phyloP scores from a whole-genome alignment of 2,329 filamentous ascomycete species.

The Dactylellina cionopaga region DNA sequence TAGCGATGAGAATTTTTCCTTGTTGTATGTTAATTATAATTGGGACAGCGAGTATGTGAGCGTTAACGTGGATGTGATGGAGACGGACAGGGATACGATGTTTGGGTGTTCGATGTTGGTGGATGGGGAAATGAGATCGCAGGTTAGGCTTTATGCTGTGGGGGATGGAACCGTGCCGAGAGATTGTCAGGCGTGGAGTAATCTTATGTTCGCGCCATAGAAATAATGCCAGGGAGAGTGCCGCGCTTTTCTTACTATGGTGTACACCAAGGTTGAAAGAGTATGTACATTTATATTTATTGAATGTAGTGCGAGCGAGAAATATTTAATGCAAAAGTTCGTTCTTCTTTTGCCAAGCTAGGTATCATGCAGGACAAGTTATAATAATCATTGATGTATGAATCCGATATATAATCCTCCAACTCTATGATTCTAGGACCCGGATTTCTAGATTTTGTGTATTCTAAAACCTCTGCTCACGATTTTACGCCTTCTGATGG shows the following conservation, averaged over 20 bases:
- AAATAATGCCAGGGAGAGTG: too few species aligned
- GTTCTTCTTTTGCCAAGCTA: too few species aligned
- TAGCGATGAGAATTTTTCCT: constrained; percentile 30
- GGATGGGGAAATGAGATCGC: constrained; percentile 9
- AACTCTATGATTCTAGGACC: background rate
- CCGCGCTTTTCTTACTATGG: too few species aligned
- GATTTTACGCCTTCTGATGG: too few species aligned
- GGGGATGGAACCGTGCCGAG: constrained; percentile 22
- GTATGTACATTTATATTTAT: too few species aligned
- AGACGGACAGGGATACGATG: constrained; percentile 21
- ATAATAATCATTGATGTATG: too few species aligned
- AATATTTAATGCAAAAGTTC: too few species aligned
- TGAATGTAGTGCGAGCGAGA: too few species aligned
- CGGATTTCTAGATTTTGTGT: background rate
- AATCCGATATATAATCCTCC: too few species aligned
- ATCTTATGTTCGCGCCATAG: constrained; percentile 20
- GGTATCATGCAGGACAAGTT: too few species aligned
- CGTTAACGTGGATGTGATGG: constrained; percentile 11
- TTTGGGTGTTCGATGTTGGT: constrained; percentile 25
- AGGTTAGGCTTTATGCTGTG: constrained; percentile 31
- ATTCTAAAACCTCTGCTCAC: too few species aligned
- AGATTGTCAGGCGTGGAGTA: constrained; percentile 38
- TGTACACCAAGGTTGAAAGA: too few species aligned
- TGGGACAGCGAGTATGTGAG: constrained; percentile 8
- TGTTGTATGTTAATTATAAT: constrained; percentile 30